Conservation (phyloP, 257 asterid species). For the Solanum clarkiae region DNA sequence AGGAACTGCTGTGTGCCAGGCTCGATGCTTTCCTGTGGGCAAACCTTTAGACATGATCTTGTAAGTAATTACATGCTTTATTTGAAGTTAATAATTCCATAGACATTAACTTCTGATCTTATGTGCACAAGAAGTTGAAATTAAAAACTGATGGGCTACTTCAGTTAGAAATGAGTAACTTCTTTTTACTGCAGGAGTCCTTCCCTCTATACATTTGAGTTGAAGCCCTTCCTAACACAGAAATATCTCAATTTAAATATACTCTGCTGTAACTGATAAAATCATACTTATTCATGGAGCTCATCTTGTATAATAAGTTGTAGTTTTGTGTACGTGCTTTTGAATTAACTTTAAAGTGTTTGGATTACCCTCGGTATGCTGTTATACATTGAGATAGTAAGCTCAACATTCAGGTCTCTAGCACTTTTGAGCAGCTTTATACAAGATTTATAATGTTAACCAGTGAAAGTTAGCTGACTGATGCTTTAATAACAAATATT, state of each 20-base stretch:
- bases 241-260: not conserved
- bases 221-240: not conserved
- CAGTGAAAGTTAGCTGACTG: not conserved
- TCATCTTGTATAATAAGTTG: not conserved
- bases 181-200: not conserved
- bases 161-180: not conserved
- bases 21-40: constrained; percentile 98
- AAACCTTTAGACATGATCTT: constrained; percentile 61
- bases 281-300: not conserved
- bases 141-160: not conserved
- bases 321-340: not conserved
- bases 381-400: not conserved
- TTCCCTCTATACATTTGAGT: not conserved
- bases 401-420: not conserved
- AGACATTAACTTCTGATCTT: not conserved
- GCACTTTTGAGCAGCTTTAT: not conserved
- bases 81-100: not conserved
- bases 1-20: constrained; percentile 75
- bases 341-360: not conserved
- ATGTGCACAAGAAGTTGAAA: not conserved
- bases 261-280: not conserved
- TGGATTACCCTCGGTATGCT: not conserved
- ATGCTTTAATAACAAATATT: not conserved
- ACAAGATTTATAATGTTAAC: not conserved
- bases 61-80: constrained; percentile 39